phyloP scores from a whole-genome alignment of 352 stramenopile genomes.

The Phytopythium kandeliae region DNA sequence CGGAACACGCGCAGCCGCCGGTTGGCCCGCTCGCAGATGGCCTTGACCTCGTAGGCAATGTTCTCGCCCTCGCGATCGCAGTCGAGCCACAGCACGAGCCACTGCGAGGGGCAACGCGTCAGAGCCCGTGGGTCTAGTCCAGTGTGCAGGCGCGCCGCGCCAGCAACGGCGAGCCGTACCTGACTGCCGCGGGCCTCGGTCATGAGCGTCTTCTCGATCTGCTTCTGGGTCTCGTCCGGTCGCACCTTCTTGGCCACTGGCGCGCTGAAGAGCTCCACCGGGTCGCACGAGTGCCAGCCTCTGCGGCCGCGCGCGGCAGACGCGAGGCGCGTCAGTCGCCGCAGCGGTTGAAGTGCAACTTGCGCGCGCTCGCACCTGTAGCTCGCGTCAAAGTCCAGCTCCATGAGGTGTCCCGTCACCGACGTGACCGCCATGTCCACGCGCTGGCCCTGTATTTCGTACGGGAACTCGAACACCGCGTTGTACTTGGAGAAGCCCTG shows the following conservation, averaged over 20 bases:
- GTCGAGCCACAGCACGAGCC: conserved; percentile 98
- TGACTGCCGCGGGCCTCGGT: conserved; percentile 77
- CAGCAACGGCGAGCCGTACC: conserved; percentile 17
- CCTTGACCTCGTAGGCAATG: conserved; percentile 96
- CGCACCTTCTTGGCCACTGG: conserved; percentile 84
- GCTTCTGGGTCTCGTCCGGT: conserved; percentile 74
- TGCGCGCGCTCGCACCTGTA: conserved; percentile 31
- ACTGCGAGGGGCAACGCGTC: conserved; percentile 24
- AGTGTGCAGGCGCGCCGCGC: not conserved
- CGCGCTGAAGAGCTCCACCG: conserved; percentile 92
- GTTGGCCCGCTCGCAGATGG: conserved; percentile 80
- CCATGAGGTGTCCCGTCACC: conserved; percentile 97
- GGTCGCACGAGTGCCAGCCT: conserved; percentile 93
- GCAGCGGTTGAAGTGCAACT: not conserved
- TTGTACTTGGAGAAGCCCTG: conserved; percentile 85
- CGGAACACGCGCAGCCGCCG: conserved; percentile 73
- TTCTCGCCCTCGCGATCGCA: conserved; percentile 99
- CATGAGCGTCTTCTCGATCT: conserved; percentile 90
- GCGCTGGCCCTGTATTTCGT: conserved; percentile 73
- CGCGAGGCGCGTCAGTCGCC: conserved; percentile 3
- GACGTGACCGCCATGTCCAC: conserved; percentile 95
- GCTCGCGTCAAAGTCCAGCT: conserved; percentile 91
- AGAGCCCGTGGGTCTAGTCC: not conserved
- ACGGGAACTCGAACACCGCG: conserved; percentile 89
- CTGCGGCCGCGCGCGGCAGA: conserved; percentile 26